Evolutionary conservation across 192 early-diverging fungal genomes (phyloP), one percentile per base, ranked within the genome.

Genomic region (Funneliformis geosporum): DNA sequence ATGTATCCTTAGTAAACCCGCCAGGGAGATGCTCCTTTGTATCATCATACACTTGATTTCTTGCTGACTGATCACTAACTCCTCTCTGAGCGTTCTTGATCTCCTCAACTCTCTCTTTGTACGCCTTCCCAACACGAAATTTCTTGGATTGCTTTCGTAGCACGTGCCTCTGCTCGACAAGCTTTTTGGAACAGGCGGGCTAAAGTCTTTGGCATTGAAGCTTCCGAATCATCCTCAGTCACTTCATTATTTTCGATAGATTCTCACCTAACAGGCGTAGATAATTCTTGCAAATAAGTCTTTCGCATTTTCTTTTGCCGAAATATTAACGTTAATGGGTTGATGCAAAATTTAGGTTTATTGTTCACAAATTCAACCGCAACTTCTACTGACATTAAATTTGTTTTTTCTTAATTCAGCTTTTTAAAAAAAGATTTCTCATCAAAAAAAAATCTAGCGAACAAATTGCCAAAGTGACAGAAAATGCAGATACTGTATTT

Each of bases 161-260:
- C 38, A 43, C 38, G 38, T 1, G 7, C 42, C 42, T 70, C 39
- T 16, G 68, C 38, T 10, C 21, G 2, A 70, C 1, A 23, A 42
- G 39, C 68, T 70, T 70, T 70, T 42, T 70, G 68, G 14, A 42
- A 70, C 21, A 70, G 60, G 12, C 7, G 7, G 18, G 42, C 14
- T 46, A 73, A 73, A 73, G 23, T 69, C n/a, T 60, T 60, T 60
- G 59, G 14, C n/a, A 60, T 60, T n/a, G 70, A 72, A 72, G 4
- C 28, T 8, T 67, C 23, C 4, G 27, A 11, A 38, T 27, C 65
- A 5, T 39, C 65, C 14, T 14, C 38, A 67, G 14, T 1, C 11
- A 25, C 28, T 14, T 67, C 23, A 67, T 39, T 39, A 67, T 5
- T 67, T 12, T 67, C 25, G 2, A 33, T 33, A 33, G 33, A 33